These are phyloP conservation scores for Bassia scoparia DNA, from an alignment of 148 eudicot genomes.

Conservation along the genomic window DNA sequence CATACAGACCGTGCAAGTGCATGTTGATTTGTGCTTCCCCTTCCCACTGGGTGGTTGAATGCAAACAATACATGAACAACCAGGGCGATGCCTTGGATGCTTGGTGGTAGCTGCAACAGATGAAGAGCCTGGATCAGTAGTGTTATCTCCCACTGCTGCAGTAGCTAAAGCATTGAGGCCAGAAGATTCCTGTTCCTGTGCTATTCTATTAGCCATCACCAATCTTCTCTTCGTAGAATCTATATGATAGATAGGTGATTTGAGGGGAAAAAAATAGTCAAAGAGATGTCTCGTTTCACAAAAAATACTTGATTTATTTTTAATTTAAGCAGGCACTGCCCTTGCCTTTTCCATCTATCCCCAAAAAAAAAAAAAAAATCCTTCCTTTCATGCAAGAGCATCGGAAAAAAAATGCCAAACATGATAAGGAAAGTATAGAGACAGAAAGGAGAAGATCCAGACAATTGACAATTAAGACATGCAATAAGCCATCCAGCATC, in stretches of 20 bases:
- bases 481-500: background rate
- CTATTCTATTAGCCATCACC: constrained; percentile 26
- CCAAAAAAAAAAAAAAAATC: background rate
- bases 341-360: background rate
- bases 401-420: background rate
- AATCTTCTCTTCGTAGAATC: constrained; percentile 53
- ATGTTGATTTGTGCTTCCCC: constrained; percentile 71
- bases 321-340: background rate
- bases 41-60: constrained; percentile 80
- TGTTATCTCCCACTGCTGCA: constrained; percentile 43
- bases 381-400: background rate
- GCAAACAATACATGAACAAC: constrained; percentile 78
- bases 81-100: constrained; percentile 79
- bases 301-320: background rate
- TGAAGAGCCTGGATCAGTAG: constrained; percentile 36
- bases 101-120: constrained; percentile 65
- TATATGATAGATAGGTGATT: constrained; percentile 15
- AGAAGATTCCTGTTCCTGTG: constrained; percentile 45
- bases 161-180: constrained; percentile 47
- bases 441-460: background rate
- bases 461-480: background rate
- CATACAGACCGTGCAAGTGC: constrained; percentile 69
- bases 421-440: background rate
- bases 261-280: background rate
- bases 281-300: background rate